Evolutionary conservation across 306 rosid species (phyloP), one percentile per base, ranked within the genome.

Genomic region (Sphenostylis stenocarpa): DNA sequence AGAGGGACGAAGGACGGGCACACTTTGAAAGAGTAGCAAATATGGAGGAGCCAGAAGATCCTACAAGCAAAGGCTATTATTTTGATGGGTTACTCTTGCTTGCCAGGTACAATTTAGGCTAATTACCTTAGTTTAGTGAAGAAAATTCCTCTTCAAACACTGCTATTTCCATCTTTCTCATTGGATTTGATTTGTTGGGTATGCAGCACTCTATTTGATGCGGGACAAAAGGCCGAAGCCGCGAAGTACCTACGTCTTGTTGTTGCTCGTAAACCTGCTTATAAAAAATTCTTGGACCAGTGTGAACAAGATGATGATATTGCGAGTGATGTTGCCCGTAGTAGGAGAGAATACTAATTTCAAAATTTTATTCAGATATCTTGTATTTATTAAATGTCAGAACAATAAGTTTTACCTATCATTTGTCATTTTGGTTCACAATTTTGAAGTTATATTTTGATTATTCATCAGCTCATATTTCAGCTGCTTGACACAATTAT

Each of bases 21-120:
- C 97, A 95, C 83, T 85, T 95, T 13, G 92, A 95, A 77, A 89
- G 97, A 81, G 64, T 92, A 53, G 96, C 91, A 72, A 87, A 81
- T 33, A 43, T 90, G 90, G 78, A 85, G 48, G 97, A 92, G 88
- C 98, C 98, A 0, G 88, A 89, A 72, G 96, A 95, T 67, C 85
- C 90, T 31, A 67, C 75, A 28, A 77, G 91, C 85, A 95, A 92
- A 87, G 83, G 80, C 36, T 93, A 92, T 87, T 95, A 95, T 84
- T 90, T 88, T 73, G 91, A 90, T 39, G 94, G 89, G 65, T 85
- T 95, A 84, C 53, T 95, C 62, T 67, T 90, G 70, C 85, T 92
- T 57, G 88, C 98, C 33, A 95, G 98, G 98, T 89, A 76, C n/a
- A 34, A 12, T 47, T 31, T 61, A 15, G 67, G 69, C 76, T 31